These are phyloP conservation scores for Helicostylum pulchrum DNA, from an alignment of 192 early-diverging fungal genomes.

Conservation along the genomic window DNA sequence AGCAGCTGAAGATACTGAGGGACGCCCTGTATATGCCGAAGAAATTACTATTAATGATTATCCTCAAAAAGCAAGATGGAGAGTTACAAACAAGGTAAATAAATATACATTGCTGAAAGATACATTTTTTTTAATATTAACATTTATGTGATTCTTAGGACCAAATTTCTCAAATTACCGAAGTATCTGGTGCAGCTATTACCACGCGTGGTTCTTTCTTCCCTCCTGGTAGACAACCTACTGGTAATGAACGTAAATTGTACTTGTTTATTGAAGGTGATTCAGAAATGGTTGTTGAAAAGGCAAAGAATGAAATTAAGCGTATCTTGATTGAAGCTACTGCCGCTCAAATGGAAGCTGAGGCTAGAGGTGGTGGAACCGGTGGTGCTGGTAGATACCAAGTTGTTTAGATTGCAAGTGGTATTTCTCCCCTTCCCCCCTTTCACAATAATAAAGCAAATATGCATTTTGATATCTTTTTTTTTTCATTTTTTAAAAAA, in stretches of 20 bases:
- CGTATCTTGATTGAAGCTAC: slow-evolving; percentile 89
- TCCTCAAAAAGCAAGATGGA: slow-evolving; percentile 92
- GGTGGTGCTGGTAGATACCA: slow-evolving; percentile 48
- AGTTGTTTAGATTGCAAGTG: slow-evolving; percentile 36
- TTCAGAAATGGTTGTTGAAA: slow-evolving; percentile 82
- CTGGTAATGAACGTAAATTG: slow-evolving; percentile 80
- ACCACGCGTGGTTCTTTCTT: slow-evolving; percentile 92
- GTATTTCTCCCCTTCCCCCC: too few relatives aligned
- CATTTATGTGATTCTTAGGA: slow-evolving; percentile 48
- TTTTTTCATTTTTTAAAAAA: too few relatives aligned
- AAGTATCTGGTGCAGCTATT: slow-evolving; percentile 91
- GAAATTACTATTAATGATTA: slow-evolving; percentile 99
- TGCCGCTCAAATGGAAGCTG: slow-evolving; percentile 64
- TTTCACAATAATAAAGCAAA: too few relatives aligned
- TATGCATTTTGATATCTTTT: too few relatives aligned
- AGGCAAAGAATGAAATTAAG: slow-evolving; percentile 91
- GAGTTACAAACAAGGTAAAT: slow-evolving; percentile 86
- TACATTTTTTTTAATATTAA: background rate
- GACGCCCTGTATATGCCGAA: slow-evolving; percentile 55
- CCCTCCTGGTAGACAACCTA: slow-evolving; percentile 76
- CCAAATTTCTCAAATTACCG: slow-evolving; percentile 88
- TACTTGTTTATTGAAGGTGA: slow-evolving; percentile 96
- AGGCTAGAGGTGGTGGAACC: slow-evolving; percentile 48
- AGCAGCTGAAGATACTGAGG: slow-evolving; percentile 21
- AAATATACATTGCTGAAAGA: background rate